Evolutionary conservation across 805 yeast species (phyloP), one percentile per base, ranked within the genome.

Genomic region (Candida caryicola): DNA sequence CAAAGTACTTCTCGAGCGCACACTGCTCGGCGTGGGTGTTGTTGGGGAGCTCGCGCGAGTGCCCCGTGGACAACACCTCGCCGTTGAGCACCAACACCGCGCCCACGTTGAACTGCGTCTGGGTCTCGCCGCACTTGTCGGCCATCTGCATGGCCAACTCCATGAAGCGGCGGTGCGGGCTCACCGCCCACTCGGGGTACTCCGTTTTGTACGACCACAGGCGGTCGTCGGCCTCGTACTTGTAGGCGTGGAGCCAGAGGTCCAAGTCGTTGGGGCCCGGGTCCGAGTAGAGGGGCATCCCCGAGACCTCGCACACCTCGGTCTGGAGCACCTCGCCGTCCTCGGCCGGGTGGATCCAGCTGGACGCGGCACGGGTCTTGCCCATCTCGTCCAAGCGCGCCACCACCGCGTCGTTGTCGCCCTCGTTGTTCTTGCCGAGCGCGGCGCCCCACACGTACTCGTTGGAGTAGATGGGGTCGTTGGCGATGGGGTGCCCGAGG

Each of bases 1-100:
- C 49, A 40, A 70, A 77, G 49, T 81, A 83, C 59, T 93, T 93
- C 23, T 81, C 84, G 40, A 93, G 56, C 0, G 96, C 96, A 66
- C 95, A 84, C 57, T 93, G 96, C 54, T 93, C 99, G 3, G 99
- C 99, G 59, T 91, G 99, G 0, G 99, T 91, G 60, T 91, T 93
- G 0, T 98, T 99, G 14, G 83, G 85, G 2, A 90, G 65, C 59
- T 93, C 99, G 38, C 98, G 72, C 0, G 98, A 87, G 54, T 77
- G 88, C 0, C 99, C 99, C 0, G 86, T 79, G 5, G 84, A 72
- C n/a, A 93, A 56, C 0, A 91, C 67, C 36, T 74, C 53, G 27
- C 85, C 83, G 35, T 62, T 51, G 39, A 73, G 62, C 0, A 79
- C 91, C 4, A 93, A 65, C 0, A 88, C 81, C 0, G 96, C 95